Evolutionary conservation across 331 rosid genomes (phyloP), one percentile per base, ranked within the genome.

Genomic region (Quercus tomentella): DNA sequence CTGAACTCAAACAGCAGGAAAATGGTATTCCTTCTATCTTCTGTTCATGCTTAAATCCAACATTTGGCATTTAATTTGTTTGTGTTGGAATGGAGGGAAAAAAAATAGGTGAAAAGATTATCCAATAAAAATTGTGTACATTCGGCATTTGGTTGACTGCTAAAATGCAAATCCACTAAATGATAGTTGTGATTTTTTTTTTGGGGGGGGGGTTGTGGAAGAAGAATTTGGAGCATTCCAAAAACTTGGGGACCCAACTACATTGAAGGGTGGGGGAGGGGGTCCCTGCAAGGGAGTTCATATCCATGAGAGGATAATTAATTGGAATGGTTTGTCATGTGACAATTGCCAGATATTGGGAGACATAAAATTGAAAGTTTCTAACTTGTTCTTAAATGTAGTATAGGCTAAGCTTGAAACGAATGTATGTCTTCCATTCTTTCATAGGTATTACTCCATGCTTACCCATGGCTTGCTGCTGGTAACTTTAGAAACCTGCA

Each of bases 1-100:
- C 66, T 68, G 99, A 95, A 77, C 87, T 95, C 84, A 89, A 84
- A 76, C 89, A 87, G 63, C 87, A 74, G 67, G 94, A 79, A 35
- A 85, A 73, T 4, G 97, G 99, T 95, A 90, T 62, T 79, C 76
- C 80, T 78, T 82, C 83, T 80, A 74, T 77, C 80, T 74, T 23
- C 20, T 41, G 12, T 71, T 70, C 20, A 31, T 75, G 83, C 79
- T 84, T 61, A 81, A 79, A 66, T 70, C 81, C 65, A 49, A 55
- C 67, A 49, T 35, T 73, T 61, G 60, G 28, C 41, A 57, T 77
- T 21, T 56, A 51, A 80, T 52, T 70, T 78, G 71, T 76, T 66
- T 43, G 12, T 31, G 74, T 77, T 45, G 52, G 82, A 73, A 66
- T 51, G 81, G 70, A 21, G 79, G 63, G 41, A 60, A 35, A 60